These are phyloP conservation scores for Boletus calvinii DNA, from an alignment of 1,284 basidiomycete species.

Conservation along the genomic window DNA sequence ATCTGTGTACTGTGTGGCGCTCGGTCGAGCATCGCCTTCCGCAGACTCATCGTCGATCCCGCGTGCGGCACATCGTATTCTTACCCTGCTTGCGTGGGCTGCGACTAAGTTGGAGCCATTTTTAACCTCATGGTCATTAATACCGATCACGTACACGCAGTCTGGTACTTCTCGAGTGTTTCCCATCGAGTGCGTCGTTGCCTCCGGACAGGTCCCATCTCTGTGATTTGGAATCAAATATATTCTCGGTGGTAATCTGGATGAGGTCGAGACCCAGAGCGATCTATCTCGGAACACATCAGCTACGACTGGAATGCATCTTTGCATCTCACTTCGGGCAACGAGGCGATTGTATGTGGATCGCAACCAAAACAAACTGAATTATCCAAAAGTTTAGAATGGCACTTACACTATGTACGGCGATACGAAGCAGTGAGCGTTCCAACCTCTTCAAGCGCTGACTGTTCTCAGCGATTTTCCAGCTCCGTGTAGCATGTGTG, in stretches of 20 bases:
- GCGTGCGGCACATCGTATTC: slow-evolving; percentile 4
- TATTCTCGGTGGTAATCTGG: background rate
- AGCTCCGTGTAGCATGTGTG: background rate
- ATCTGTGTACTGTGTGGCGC: no score
- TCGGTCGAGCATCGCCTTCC: background rate
- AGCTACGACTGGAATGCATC: background rate
- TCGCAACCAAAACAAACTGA: background rate
- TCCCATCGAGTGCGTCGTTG: slow-evolving; percentile 2
- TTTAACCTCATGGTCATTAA: background rate
- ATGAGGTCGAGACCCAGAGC: slow-evolving; percentile 1
- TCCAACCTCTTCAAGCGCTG: background rate
- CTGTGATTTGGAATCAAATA: no score
- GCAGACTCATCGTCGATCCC: slow-evolving; percentile 6
- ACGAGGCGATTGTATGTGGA: background rate
- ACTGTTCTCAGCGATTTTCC: background rate
- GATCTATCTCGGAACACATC: background rate
- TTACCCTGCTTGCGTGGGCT: background rate
- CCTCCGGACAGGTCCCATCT: background rate
- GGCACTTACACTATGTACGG: background rate
- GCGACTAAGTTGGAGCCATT: background rate
- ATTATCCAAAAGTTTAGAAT: background rate
- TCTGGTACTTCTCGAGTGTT: background rate
- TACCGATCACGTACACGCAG: background rate
- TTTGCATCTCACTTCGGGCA: background rate
- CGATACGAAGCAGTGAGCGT: no score